Base-by-base conservation (phyloP, 176 grass and related monocot genomes). In the Musa schizocarpa region DNA sequence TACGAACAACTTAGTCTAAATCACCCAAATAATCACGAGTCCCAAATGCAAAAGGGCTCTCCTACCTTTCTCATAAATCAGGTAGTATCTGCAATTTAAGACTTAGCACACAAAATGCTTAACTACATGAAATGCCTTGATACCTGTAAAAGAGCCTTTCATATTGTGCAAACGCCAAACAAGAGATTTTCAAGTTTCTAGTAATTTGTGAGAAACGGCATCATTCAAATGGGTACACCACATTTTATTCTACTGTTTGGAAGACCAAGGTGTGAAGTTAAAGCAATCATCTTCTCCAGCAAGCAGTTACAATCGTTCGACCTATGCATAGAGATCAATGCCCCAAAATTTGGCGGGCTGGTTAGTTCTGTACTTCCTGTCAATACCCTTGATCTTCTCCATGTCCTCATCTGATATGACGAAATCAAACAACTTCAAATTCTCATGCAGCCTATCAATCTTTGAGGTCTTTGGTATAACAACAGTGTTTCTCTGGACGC, bases 331-430 rank as follows among this genome's bases (percentile, higher is more conserved):
- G 53, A 98, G 86, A 71, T 93, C 78, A 48, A 93, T 84, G 49
- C 94, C 90, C 94, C 90, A 98, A 74, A 98, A 98, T 68, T 91
- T 97, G 22, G 88, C 94, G 13, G 90, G 94, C 81, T 97, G 87
- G 69, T 97, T 97, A 8, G 88, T 93, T 50, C 94, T 86, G 58
- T 85, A 83, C 10, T 82, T 93, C 53, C 90, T 78, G 27, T 97
- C 88, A 17, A 93, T 77, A 16, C 78, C 53, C 70, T 93, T 97
- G 29, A 97, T 89, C 86, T 85, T 89, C 26, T 98, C 90, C 80
- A 93, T 89, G 80, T 98, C 94, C 72, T 93, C 84, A 8, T 54
- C 72, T 0, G 82, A 89, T 75, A 98, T 89, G 19, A 83, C 78
- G 20, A 98, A 93, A 70, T 93, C 80, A 4, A 79, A 98, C 2